phyloP scores from a whole-genome alignment of 75 land plant genomes.

The Picea glauca region DNA sequence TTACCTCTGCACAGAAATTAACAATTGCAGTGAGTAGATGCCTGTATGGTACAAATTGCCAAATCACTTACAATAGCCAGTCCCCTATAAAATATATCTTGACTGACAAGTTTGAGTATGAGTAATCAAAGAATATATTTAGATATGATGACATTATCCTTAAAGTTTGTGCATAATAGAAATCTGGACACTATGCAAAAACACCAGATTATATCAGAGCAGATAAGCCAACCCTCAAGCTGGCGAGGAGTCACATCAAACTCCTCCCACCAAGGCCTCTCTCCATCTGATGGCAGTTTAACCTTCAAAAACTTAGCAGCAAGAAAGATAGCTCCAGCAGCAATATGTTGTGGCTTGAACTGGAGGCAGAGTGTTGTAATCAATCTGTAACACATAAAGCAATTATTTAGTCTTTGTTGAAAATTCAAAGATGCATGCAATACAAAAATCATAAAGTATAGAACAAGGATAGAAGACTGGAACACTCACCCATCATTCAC shows the following conservation, averaged over 20 bases:
- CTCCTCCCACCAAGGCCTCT: slow-evolving; percentile 47
- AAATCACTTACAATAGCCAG: not conserved
- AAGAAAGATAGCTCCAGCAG: slow-evolving; percentile 45
- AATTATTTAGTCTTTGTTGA: not conserved
- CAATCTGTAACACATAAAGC: slow-evolving; percentile 24
- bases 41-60: not conserved
- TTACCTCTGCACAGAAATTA: slow-evolving; percentile 23
- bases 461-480: not conserved
- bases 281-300: slow-evolving; percentile 38
- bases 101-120: not conserved
- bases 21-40: not conserved
- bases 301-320: slow-evolving; percentile 44
- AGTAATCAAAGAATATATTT: not conserved
- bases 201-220: slow-evolving; percentile 3
- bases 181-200: not conserved
- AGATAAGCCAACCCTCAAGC: slow-evolving; percentile 26
- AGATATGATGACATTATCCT: not conserved
- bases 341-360: slow-evolving; percentile 48
- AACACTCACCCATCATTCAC: slow-evolving; percentile 42
- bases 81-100: not conserved
- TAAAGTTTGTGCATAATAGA: not conserved
- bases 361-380: slow-evolving; percentile 45
- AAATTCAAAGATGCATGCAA: not conserved
- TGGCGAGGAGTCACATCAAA: slow-evolving; percentile 45
- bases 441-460: not conserved